phyloP scores from a whole-genome alignment of 176 grass and related monocot genomes.

The Otatea glauca region DNA sequence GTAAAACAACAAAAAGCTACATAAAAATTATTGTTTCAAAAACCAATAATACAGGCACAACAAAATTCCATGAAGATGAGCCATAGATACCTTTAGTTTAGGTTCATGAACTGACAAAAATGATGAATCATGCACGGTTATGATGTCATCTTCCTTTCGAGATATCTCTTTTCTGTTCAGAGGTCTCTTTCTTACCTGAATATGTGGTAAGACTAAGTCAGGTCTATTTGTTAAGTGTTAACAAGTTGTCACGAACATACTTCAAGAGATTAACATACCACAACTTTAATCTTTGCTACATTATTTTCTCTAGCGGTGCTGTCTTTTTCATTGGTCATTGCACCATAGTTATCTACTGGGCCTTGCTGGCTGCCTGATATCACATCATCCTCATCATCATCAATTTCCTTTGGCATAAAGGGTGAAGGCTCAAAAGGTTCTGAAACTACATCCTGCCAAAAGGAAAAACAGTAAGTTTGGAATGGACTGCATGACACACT shows the following conservation, averaged over 20 bases:
- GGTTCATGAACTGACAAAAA: slow-evolving; percentile 89
- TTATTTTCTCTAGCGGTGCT: slow-evolving; percentile 71
- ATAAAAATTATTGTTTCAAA: slow-evolving; percentile 13
- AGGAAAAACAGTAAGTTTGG: slow-evolving; percentile 48
- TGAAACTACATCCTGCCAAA: slow-evolving; percentile 75
- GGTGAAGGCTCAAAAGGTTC: slow-evolving; percentile 96
- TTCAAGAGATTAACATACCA: slow-evolving; percentile 65
- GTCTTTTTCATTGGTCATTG: slow-evolving; percentile 70
- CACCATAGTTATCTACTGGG: slow-evolving; percentile 63
- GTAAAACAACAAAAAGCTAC: background rate
- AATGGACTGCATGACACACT: slow-evolving; percentile 27
- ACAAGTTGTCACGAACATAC: slow-evolving; percentile 17
- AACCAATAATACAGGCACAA: slow-evolving; percentile 23
- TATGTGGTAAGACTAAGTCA: slow-evolving; percentile 46
- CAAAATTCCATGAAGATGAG: slow-evolving; percentile 7
- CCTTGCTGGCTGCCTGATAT: slow-evolving; percentile 61
- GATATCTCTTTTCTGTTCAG: slow-evolving; percentile 96
- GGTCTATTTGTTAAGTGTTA: slow-evolving; percentile 35
- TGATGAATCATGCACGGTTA: slow-evolving; percentile 76
- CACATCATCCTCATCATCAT: slow-evolving; percentile 81
- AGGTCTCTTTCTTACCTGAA: slow-evolving; percentile 97
- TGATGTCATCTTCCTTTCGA: slow-evolving; percentile 95
- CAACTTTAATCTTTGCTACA: slow-evolving; percentile 99
- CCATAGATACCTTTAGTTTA: slow-evolving; percentile 81
- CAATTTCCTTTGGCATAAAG: slow-evolving; percentile 78